Percentiles rank a stretch among this genome's conserved stretches.
Conservation (phyloP, 768 basidiomycete species). For the Serpula lacrymans region DNA sequence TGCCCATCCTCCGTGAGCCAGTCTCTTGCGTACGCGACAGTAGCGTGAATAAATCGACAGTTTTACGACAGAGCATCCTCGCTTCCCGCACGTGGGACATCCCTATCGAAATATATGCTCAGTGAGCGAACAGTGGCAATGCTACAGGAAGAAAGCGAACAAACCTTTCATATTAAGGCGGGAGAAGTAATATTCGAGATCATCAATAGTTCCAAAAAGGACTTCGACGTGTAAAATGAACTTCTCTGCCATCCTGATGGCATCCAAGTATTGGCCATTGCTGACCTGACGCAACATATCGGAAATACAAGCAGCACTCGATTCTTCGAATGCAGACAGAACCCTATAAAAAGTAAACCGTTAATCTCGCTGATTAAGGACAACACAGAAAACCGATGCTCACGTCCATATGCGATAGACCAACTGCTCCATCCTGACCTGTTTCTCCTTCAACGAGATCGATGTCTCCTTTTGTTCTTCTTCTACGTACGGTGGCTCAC, state of each 20-base stretch:
- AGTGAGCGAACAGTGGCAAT: slow-evolving; percentile 1
- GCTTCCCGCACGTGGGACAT: slow-evolving; percentile 99
- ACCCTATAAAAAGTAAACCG: slow-evolving; percentile 55
- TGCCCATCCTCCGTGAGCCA: slow-evolving; percentile 84
- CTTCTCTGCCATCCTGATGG: slow-evolving; percentile 97
- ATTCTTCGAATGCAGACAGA: slow-evolving; percentile 96
- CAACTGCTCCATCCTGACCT: slow-evolving; percentile 92
- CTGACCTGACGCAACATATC: slow-evolving; percentile 99
- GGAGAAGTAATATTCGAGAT: slow-evolving; percentile 86
- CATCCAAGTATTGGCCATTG: slow-evolving; percentile 93
- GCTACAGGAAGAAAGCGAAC: slow-evolving; percentile 18
- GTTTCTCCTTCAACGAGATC: slow-evolving; percentile 79
- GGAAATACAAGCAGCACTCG: slow-evolving; percentile 97
- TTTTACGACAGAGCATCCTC: slow-evolving; percentile 97
- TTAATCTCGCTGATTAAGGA: slow-evolving; percentile 7
- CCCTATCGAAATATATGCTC: slow-evolving; percentile 44
- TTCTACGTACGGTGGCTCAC: slow-evolving; percentile 56
- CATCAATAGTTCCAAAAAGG: slow-evolving; percentile 94
- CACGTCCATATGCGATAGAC: slow-evolving; percentile 99
- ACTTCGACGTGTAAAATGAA: slow-evolving; percentile 99
- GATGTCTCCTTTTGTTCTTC: slow-evolving; percentile 84
- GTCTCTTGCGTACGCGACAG: slow-evolving; percentile 95
- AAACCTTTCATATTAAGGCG: slow-evolving; percentile 80
- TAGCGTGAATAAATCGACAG: slow-evolving; percentile 95
- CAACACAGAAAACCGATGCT: slow-evolving; percentile 25